phyloP scores from a whole-genome alignment of 169 alveolate species.

The Plasmodium vivax region DNA sequence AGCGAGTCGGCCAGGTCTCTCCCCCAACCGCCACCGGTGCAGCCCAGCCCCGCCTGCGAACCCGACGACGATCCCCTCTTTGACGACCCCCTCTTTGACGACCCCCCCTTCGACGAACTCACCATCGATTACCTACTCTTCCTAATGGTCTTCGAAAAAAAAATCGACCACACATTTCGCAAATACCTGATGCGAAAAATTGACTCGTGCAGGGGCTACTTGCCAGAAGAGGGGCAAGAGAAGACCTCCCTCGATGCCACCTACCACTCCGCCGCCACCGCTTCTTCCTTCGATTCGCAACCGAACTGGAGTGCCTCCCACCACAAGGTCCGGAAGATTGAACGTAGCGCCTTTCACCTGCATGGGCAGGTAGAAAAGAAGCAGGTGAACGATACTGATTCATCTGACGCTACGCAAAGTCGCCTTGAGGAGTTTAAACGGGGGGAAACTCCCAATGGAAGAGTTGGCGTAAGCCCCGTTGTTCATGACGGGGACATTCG shows the following conservation, averaged over 20 bases:
- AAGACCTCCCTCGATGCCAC: not conserved
- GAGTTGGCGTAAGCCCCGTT: not conserved
- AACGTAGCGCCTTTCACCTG: not conserved
- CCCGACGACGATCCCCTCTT: not conserved
- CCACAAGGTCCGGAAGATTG: not conserved
- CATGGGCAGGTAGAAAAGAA: not conserved
- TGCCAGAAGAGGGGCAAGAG: not conserved
- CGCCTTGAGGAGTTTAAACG: not conserved
- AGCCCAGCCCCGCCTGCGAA: not conserved
- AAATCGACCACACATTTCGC: conserved; percentile 22
- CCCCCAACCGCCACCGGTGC: not conserved
- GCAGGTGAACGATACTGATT: not conserved
- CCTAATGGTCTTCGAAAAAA: conserved; percentile 67
- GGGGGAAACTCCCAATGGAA: not conserved
- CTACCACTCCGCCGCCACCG: not conserved
- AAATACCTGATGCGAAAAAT: conserved; percentile 21
- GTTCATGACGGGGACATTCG: not conserved
- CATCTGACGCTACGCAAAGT: not conserved
- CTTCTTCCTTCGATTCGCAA: not conserved
- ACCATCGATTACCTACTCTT: conserved; percentile 58
- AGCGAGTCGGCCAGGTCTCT: not conserved
- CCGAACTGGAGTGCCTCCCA: not conserved
- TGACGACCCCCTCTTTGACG: conserved; percentile 21
- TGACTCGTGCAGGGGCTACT: not conserved
- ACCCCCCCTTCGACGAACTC: conserved; percentile 23